phyloP scores from a whole-genome alignment of 768 basidiomycete genomes.

The Multifurca ochricompacta region DNA sequence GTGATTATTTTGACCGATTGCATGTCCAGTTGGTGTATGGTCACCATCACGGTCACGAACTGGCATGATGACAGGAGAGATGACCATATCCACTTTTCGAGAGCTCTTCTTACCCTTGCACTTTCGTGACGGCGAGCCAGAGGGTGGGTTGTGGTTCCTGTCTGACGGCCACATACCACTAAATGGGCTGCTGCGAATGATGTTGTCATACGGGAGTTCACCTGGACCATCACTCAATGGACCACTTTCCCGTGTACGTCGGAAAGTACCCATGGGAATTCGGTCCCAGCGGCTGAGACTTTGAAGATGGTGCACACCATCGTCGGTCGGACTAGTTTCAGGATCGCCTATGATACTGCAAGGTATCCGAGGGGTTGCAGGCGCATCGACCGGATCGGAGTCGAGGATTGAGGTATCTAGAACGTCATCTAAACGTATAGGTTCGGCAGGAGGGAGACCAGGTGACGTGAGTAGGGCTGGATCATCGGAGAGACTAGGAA shows the following conservation, averaged over 20 bases:
- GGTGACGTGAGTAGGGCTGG: conserved; percentile 31
- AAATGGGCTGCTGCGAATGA: conserved; percentile 20
- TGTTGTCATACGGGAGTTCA: conserved; percentile 14
- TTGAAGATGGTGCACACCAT: conserved; percentile 36
- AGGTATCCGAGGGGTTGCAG: conserved; percentile 2
- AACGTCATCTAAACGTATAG: conserved; percentile 67
- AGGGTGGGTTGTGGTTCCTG: conserved; percentile 18
- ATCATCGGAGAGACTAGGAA: conserved; percentile 21
- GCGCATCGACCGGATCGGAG: conserved; percentile 35
- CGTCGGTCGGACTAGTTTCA: conserved; percentile 16
- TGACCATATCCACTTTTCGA: conserved; percentile 28
- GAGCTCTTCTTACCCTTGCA: conserved; percentile 28
- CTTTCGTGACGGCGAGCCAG: conserved; percentile 23
- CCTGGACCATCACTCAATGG: conserved; percentile 13
- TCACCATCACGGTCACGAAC: conserved; percentile 42
- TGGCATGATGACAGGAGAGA: conserved; percentile 48
- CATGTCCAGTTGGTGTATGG: conserved; percentile 42
- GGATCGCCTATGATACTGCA: conserved; percentile 17
- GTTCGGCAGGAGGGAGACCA: conserved; percentile 30
- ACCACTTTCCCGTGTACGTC: conserved; percentile 44
- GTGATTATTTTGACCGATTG: conserved; percentile 25
- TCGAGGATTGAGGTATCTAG: conserved; percentile 67
- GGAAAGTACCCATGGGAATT: conserved; percentile 66
- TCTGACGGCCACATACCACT: conserved; percentile 21
- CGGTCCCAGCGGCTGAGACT: conserved; percentile 65